A percentile compares a stretch with the other conserved stretches of the same genome.
Evolutionary conservation across 148 eudicot genomes (phyloP).

Genomic region (Spergularia marina): DNA sequence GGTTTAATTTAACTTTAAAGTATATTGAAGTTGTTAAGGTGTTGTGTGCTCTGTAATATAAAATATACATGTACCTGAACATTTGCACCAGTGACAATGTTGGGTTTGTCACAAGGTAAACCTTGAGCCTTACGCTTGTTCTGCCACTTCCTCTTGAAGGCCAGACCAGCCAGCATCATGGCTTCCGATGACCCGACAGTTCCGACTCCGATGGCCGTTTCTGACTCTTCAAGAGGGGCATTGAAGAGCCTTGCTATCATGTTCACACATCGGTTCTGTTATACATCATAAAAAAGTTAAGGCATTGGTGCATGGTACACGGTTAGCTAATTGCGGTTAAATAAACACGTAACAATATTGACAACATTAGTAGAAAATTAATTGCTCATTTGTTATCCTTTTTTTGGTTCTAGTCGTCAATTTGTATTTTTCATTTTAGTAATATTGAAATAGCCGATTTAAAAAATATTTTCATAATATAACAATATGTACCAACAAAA

Average conservation of each 20-base stretch:
- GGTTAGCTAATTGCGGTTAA: no score
- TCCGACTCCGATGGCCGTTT: constrained; percentile 42
- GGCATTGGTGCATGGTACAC: neutral
- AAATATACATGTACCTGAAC: constrained; percentile 25
- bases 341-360: no score
- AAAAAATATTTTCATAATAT: no score
- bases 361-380: no score
- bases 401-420: no score
- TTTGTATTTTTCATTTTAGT: no score
- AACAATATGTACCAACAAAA: no score
- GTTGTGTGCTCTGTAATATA: no score
- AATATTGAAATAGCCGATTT: no score
- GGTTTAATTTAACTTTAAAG: no score
- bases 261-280: constrained; percentile 47
- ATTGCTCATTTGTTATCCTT: no score
- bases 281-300: neutral
- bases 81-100: constrained; percentile 49
- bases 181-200: constrained; percentile 54
- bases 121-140: constrained; percentile 39
- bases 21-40: no score
- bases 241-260: constrained; percentile 40
- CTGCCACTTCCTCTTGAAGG: constrained; percentile 54
- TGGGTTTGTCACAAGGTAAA: constrained; percentile 39
- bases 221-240: constrained; percentile 32
- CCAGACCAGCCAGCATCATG: constrained; percentile 46